Conservation (phyloP, 805 yeast genomes). For the Suhomyces prunicola region DNA sequence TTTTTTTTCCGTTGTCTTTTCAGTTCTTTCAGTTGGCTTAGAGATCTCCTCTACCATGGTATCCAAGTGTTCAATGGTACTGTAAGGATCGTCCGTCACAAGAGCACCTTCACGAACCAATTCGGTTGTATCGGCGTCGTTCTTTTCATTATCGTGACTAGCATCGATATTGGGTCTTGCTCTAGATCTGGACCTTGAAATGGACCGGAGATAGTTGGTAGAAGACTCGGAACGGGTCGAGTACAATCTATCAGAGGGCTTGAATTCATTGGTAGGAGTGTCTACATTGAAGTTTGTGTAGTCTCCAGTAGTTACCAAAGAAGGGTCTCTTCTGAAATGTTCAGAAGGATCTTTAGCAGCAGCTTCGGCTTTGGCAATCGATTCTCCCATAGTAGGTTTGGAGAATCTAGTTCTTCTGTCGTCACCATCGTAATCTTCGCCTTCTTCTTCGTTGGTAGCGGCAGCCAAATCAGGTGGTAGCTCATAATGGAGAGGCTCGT, state of each 20-base stretch:
- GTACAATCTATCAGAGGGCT: constrained; percentile 15
- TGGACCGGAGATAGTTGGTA: constrained; percentile 57
- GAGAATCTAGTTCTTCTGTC: constrained; percentile 40
- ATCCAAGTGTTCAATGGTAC: constrained; percentile 47
- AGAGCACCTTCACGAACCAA: constrained; percentile 58
- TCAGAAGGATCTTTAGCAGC: constrained; percentile 1
- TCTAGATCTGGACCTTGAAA: constrained; percentile 63
- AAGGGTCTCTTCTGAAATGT: constrained; percentile 27
- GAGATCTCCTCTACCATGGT: constrained; percentile 49
- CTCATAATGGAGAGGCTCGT: constrained; percentile 43
- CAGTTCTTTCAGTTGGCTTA: constrained; percentile 11
- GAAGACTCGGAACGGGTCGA: constrained; percentile 42
- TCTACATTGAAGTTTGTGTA: constrained; percentile 45
- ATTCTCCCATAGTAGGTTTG: constrained; percentile 43
- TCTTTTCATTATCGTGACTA: constrained; percentile 29
- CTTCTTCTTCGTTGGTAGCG: constrained; percentile 12
- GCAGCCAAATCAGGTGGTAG: constrained; percentile 37
- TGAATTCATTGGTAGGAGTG: constrained; percentile 16
- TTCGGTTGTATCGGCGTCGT: constrained; percentile 34
- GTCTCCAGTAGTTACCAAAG: constrained; percentile 45
- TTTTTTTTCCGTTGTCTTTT: constrained; percentile 1
- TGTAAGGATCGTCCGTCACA: constrained; percentile 47
- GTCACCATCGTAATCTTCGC: constrained; percentile 31
- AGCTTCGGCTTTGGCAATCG: constrained; percentile 42
- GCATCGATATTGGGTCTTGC: constrained; percentile 21